Evolutionary conservation across 306 rosid genomes (phyloP), one percentile per base, ranked within the genome.

Genomic region (Dryas octopetala): DNA sequence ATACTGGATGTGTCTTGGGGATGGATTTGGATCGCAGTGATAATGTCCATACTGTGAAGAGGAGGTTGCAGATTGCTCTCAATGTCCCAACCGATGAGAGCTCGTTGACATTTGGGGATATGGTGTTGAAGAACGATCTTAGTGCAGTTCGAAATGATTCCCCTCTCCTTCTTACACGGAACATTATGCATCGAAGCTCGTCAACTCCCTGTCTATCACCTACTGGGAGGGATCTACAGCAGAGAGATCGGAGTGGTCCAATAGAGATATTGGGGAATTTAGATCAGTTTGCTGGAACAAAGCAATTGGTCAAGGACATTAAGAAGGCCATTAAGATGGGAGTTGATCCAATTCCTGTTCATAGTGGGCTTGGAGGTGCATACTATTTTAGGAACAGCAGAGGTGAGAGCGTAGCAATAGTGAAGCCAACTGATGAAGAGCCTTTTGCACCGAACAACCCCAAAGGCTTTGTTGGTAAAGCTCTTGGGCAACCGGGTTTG

Each of bases 391-490:
- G 90, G 78, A 89, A 95, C 70, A 74, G 80, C 53, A 65, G 68
- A 51, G 91, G 97, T 82, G 93, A 95, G 48, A 83, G 92, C 76
- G 93, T 86, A 73, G 97, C 97, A 0, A 92, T 95, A 81, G 99
- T 95, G 77, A 95, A 95, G 80, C 99, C 99, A 9, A 95, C 97
- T 0, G 99, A 95, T 80, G 99, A 95, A 81, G 99, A 95, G 73
- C 99, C 99, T 76, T 95, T 92, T 83, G 99, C 97, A 2, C 99
- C 99, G 0, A 95, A 95, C 77, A 95, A 95, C 77, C 99, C 99
- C 0, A 95, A 95, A 77, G 99, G 99, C 3, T 95, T 90, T 84
- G 91, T 95, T 40, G 99, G 99, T 19, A 95, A 90, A 80, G 89
- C 98, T 19, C 93, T 95, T 67, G 99, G 99, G 64, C 97, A 95